Conservation (phyloP, 202 grass and related monocot genomes). For the Eragrostis tef region DNA sequence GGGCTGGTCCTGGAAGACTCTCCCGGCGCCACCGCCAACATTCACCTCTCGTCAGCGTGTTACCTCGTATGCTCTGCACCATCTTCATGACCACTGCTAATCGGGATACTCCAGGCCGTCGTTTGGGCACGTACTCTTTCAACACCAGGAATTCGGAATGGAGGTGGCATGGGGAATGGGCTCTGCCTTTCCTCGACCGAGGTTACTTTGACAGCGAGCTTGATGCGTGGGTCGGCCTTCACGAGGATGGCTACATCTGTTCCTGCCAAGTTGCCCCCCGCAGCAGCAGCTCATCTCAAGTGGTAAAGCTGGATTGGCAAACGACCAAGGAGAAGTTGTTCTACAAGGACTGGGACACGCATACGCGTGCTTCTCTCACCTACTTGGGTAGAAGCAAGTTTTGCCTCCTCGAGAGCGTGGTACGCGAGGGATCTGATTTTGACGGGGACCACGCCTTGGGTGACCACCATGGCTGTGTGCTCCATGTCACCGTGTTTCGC, state of each 20-base stretch:
- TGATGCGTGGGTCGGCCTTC: not conserved
- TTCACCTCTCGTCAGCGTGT: not conserved
- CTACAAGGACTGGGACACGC: not conserved
- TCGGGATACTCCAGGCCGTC: too few species aligned
- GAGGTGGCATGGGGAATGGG: not conserved
- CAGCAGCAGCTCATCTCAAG: not conserved
- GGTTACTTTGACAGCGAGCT: not conserved
- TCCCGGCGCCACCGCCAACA: not conserved
- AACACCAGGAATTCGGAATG: not conserved
- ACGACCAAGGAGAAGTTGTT: conserved; percentile 11
- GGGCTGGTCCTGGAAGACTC: not conserved
- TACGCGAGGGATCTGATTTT: too few species aligned
- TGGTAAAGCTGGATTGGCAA: not conserved
- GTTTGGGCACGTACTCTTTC: not conserved
- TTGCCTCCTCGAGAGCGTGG: not conserved
- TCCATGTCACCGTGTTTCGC: not conserved
- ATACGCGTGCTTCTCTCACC: not conserved
- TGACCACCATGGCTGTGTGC: not conserved
- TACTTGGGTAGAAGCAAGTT: not conserved
- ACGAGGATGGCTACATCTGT: not conserved
- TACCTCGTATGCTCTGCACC: not conserved
- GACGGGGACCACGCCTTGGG: not conserved
- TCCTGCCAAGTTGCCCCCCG: not conserved
- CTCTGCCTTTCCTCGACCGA: not conserved
- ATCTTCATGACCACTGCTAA: too few species aligned